These are phyloP conservation scores for Anthoceros angustus DNA, from an alignment of 225 moss, liverwort and hornwort genomes.

Conservation along the genomic window DNA sequence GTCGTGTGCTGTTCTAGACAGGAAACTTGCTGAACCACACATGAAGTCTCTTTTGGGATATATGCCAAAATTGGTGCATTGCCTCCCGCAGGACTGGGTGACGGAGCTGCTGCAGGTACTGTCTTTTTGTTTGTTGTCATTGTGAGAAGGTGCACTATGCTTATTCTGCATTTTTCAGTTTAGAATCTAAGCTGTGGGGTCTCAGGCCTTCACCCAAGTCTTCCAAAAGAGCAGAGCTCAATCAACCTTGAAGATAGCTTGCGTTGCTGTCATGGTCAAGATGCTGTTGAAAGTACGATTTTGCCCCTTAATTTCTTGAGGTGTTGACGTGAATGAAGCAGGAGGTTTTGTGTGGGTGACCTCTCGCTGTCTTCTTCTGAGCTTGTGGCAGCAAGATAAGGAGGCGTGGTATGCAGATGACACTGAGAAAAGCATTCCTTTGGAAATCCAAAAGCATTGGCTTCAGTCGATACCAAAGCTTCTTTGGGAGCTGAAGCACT, in stretches of 20 bases:
- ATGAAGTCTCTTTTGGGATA: constrained; percentile 39
- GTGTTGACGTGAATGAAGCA: no score
- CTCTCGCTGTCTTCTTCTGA: constrained; percentile 2
- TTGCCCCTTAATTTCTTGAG: not conserved
- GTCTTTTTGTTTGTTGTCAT: not conserved
- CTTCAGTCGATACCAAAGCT: constrained; percentile 79
- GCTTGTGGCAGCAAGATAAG: constrained; percentile 21
- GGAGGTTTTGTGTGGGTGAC: not conserved
- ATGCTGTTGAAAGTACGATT: constrained; percentile 60
- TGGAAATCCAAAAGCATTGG: constrained; percentile 64
- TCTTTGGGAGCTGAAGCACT: constrained; percentile 80
- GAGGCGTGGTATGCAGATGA: constrained; percentile 13
- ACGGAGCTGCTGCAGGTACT: constrained; percentile 52
- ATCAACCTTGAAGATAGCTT: constrained; percentile 55
- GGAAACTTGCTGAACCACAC: constrained; percentile 65
- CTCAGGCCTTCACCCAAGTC: constrained; percentile 64
- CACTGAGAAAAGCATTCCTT: constrained; percentile 17
- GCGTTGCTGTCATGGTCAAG: constrained; percentile 65
- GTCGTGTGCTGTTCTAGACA: constrained; percentile 50
- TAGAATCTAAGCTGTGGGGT: constrained; percentile 6
- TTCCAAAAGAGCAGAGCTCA: constrained; percentile 60
- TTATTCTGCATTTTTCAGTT: not conserved
- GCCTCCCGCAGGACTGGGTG: constrained; percentile 42
- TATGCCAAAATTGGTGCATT: constrained; percentile 43
- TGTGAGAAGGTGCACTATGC: not conserved